Conservation (phyloP, 163 green algal species). For the Volvox carteri region DNA sequence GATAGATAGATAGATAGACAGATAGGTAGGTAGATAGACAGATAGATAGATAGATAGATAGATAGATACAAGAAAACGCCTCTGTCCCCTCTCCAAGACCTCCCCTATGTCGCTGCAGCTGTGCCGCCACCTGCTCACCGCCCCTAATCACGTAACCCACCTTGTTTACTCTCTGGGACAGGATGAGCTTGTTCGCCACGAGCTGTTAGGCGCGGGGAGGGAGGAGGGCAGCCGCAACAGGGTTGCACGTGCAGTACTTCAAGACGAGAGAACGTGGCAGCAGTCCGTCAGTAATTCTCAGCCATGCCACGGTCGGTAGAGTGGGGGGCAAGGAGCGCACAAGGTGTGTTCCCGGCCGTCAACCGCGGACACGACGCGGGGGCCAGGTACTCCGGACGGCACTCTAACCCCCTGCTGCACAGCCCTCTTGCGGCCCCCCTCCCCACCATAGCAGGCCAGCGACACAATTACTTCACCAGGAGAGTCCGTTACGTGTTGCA, state of each 20-base stretch:
- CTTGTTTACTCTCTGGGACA: constrained; percentile 11
- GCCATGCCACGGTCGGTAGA: background rate
- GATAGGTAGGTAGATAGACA: background rate
- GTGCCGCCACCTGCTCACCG: background rate
- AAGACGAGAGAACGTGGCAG: no score
- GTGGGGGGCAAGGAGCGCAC: background rate
- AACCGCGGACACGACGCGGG: no score
- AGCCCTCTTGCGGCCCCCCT: no score
- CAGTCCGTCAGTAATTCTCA: background rate
- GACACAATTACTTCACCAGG: no score
- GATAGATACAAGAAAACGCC: background rate
- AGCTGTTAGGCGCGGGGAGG: background rate
- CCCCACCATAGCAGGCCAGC: no score
- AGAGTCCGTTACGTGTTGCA: no score
- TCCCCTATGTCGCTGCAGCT: background rate
- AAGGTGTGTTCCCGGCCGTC: background rate
- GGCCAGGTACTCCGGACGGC: no score
- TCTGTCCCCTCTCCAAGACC: background rate
- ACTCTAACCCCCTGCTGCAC: no score
- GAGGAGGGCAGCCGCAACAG: background rate
- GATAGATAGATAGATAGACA: background rate
- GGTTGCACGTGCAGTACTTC: background rate
- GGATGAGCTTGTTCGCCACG: constrained; percentile 38
- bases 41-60: background rate
- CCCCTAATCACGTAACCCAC: background rate